phyloP scores from a whole-genome alignment of 2,329 filamentous ascomycete species.

The Colletotrichum filicis region DNA sequence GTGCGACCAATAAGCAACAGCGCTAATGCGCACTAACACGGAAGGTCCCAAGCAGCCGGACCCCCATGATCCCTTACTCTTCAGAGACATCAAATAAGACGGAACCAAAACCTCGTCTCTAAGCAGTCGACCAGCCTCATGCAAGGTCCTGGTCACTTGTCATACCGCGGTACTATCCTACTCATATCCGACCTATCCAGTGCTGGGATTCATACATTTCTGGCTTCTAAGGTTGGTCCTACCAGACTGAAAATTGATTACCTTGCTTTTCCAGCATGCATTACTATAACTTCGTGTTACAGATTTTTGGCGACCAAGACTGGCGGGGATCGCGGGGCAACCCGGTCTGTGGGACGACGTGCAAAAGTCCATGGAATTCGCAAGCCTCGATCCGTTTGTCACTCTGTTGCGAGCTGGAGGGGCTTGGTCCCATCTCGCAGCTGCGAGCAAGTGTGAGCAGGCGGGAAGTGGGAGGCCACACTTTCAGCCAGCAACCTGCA shows the following conservation, averaged over 20 bases:
- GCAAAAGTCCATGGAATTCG: neutral
- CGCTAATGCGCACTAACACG: neutral
- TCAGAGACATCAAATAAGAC: neutral
- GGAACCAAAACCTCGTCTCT: slow-evolving; percentile 3
- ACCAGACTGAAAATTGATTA: neutral
- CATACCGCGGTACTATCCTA: slow-evolving; percentile 9
- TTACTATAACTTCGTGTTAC: neutral
- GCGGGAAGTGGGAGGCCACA: neutral
- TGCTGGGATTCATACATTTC: neutral
- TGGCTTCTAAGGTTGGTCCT: neutral
- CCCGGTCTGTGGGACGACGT: neutral
- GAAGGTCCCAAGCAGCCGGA: slow-evolving; percentile 9
- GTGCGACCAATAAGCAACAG: slow-evolving; percentile 29
- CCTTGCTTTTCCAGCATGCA: neutral
- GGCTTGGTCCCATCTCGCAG: neutral
- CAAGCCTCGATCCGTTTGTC: neutral
- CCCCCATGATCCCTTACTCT: neutral
- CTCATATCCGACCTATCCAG: neutral
- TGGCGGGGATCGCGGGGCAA: neutral
- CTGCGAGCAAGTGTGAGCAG: neutral
- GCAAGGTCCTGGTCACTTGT: slow-evolving; percentile 32
- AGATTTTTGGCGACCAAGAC: neutral
- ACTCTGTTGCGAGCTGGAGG: neutral
- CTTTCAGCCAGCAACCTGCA: neutral
- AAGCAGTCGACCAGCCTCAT: slow-evolving; percentile 8